phyloP scores from a whole-genome alignment of 257 asterid genomes.

The Ehretia macrophylla region DNA sequence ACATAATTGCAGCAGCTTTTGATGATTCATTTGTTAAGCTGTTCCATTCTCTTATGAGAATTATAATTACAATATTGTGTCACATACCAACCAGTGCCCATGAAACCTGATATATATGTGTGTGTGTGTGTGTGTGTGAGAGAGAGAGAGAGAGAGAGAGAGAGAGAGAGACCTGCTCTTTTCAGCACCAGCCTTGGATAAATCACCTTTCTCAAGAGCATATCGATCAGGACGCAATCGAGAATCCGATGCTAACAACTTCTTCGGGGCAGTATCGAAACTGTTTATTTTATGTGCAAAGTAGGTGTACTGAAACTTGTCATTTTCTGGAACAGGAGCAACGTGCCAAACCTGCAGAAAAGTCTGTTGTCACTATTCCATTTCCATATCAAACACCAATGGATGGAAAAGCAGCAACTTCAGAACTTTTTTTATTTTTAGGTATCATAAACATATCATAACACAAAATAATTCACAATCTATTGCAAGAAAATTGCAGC shows the following conservation, averaged over 20 bases:
- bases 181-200: slow-evolving; percentile 80
- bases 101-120: too few relatives aligned
- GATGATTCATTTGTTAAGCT: too few relatives aligned
- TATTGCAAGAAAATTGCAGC: too few relatives aligned
- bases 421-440: not conserved
- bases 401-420: not conserved
- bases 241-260: slow-evolving; percentile 87
- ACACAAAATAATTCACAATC: too few relatives aligned
- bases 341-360: slow-evolving; percentile 68
- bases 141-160: too few relatives aligned
- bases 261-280: slow-evolving; percentile 89
- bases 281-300: slow-evolving; percentile 94
- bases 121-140: too few relatives aligned
- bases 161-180: slow-evolving; percentile 73
- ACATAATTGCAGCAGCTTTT: too few relatives aligned
- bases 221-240: slow-evolving; percentile 95
- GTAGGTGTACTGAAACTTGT: slow-evolving; percentile 83
- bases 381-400: not conserved
- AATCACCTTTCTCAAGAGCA: slow-evolving; percentile 96
- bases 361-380: not conserved
- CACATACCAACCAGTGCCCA: too few relatives aligned
- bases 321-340: slow-evolving; percentile 67
- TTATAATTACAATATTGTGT: too few relatives aligned
- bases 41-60: too few relatives aligned
- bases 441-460: not conserved